Evolutionary conservation across 805 yeast genomes (phyloP), one percentile per base, ranked within the genome.

Genomic region (Suhomyces vadensis): DNA sequence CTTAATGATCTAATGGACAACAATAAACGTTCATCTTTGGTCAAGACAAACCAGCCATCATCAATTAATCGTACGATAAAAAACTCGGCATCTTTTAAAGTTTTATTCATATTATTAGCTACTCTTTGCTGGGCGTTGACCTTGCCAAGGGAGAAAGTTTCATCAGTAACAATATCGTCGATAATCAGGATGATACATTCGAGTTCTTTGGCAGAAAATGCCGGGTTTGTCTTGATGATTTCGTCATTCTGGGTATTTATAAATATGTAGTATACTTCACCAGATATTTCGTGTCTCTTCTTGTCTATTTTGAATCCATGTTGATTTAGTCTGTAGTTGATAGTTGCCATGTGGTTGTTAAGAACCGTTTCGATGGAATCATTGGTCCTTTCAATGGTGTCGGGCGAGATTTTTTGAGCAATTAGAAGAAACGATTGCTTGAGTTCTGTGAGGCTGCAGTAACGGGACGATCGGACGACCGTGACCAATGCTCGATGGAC

Each of bases 1-100:
- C 75, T 62, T 6, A 81, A 47, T 1, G 75, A 55, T 20, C 77
- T 58, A 1, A 71, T 51, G 3, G 80, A 72, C 59, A 63, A 40
- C 56, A 65, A 51, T 52, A 78, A 35, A 47, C 64, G 49, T 60
- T 68, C 49, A 43, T 54, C 53, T 35, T 49, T 38, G 54, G 67
- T 53, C 25, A 60, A 39, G n/a, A 47, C 71, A 6, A 81, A 58
- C 85, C 85, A 81, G n/a, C 80, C 83, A 41, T 71, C 75, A 39
- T 71, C 69, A 11, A 74, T 71, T 6, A 81, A 54, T 14, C 59
- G 50, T 7, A 53, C 61, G 7, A 80, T 50, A 21, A 79, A 66
- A 1, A 40, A 45, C n/a, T 67, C 64, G 0, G 78, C 64, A 25
- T 78, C 78, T 3, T 53, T 50, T 9, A 59, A 47, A 4, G 69